Conservation (phyloP, 768 basidiomycete genomes). For the Auriscalpium microsporum region DNA sequence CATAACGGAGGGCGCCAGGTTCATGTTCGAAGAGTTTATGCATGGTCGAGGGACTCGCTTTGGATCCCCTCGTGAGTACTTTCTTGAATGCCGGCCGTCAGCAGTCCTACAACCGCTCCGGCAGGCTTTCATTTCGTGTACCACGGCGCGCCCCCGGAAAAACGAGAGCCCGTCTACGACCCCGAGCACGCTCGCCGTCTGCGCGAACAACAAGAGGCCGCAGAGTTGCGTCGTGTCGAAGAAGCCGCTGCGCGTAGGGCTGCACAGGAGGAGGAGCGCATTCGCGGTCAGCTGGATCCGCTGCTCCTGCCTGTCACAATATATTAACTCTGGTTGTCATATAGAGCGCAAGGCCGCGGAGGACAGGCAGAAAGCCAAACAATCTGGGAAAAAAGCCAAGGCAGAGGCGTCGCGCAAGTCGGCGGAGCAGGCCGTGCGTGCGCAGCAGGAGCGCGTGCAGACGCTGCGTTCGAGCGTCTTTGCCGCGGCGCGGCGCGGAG, state of each 20-base stretch:
- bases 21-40: conserved; percentile 34
- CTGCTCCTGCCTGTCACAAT: conserved; percentile 2
- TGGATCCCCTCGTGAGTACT: background rate
- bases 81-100: background rate
- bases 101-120: too few species aligned
- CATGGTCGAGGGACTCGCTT: conserved; percentile 1
- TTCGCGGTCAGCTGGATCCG: conserved; percentile 32
- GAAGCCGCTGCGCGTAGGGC: conserved; percentile 44
- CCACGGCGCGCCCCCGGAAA: background rate
- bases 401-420: conserved; percentile 40
- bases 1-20: conserved; percentile 26
- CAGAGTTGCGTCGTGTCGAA: conserved; percentile 41
- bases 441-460: conserved; percentile 44
- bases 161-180: background rate
- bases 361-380: conserved; percentile 47
- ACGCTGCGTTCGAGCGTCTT: conserved; percentile 53
- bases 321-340: conserved; percentile 3
- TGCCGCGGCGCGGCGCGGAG: conserved; percentile 50
- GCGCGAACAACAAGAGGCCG: conserved; percentile 47
- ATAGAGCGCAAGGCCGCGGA: conserved; percentile 48
- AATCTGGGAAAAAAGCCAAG: conserved; percentile 46
- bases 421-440: conserved; percentile 40
- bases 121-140: background rate
- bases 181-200: conserved; percentile 39
- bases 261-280: conserved; percentile 36